These are phyloP conservation scores for Calycina herbarum DNA, from an alignment of 2,329 filamentous ascomycete genomes.

Conservation along the genomic window DNA sequence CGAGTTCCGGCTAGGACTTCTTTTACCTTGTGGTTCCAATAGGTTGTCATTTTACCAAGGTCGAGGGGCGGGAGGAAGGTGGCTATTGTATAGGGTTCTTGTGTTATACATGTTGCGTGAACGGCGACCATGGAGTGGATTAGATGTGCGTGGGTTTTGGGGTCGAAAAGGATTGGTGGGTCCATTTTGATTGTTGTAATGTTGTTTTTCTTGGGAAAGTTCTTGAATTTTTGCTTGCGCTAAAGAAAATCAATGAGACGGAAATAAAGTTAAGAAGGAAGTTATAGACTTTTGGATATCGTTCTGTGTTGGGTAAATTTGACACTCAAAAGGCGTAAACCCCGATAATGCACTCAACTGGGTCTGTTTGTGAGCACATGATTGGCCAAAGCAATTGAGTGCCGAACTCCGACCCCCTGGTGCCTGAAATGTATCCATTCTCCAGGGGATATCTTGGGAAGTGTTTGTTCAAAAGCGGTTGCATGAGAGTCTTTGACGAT, in stretches of 20 bases:
- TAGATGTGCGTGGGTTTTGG: slow-evolving; percentile 50
- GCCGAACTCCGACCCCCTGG: neutral
- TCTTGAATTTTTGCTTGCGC: neutral
- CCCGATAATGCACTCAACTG: neutral
- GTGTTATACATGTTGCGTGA: slow-evolving; percentile 59
- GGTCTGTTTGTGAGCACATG: neutral
- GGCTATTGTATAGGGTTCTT: slow-evolving; percentile 53
- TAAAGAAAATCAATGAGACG: neutral
- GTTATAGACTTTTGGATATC: neutral
- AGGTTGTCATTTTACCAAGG: slow-evolving; percentile 54
- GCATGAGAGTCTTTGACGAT: too few species aligned
- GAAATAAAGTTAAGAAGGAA: neutral
- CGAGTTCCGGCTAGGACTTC: slow-evolving; percentile 48
- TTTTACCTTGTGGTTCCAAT: slow-evolving; percentile 55
- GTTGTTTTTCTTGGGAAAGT: neutral
- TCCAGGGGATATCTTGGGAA: neutral
- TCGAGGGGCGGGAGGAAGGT: slow-evolving; percentile 61
- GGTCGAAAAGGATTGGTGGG: slow-evolving; percentile 42
- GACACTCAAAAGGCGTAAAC: neutral
- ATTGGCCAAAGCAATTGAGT: neutral
- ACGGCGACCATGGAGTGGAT: slow-evolving; percentile 57
- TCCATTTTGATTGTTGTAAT: slow-evolving; percentile 13
- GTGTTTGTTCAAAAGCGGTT: neutral
- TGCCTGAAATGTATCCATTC: neutral
- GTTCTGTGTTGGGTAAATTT: neutral